These are phyloP conservation scores for Hypoxylon fragiforme DNA, from an alignment of 495 filamentous ascomycete genomes.

Conservation along the genomic window DNA sequence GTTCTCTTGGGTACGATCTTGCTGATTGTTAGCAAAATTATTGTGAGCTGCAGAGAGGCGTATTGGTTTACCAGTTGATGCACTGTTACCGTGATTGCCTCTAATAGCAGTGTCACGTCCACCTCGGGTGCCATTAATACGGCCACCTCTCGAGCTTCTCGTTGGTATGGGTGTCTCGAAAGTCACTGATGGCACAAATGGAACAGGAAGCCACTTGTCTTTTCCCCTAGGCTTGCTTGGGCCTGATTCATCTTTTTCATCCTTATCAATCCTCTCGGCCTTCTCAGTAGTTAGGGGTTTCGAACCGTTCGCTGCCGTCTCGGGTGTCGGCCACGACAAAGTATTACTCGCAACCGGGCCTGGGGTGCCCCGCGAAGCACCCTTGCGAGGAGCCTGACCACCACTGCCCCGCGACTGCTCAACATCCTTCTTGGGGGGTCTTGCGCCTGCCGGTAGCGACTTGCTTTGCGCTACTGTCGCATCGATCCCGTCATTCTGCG, in stretches of 20 bases:
- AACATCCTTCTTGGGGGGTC: slow-evolving; percentile 53
- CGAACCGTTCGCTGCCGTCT: slow-evolving; percentile 66
- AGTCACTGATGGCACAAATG: slow-evolving; percentile 75
- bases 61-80: slow-evolving; percentile 20
- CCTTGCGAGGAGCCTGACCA: slow-evolving; percentile 46
- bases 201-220: slow-evolving; percentile 72
- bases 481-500: slow-evolving; percentile 33
- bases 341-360: slow-evolving; percentile 72
- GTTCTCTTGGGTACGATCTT: slow-evolving; percentile 34
- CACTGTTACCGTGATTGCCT: slow-evolving; percentile 28
- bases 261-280: slow-evolving; percentile 65
- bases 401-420: slow-evolving; percentile 53
- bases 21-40: slow-evolving; percentile 7
- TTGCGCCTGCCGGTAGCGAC: slow-evolving; percentile 38
- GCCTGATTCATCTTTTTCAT: slow-evolving; percentile 64
- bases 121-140: slow-evolving; percentile 59
- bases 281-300: slow-evolving; percentile 49
- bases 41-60: not conserved
- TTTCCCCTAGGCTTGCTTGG: slow-evolving; percentile 62
- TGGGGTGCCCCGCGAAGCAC: slow-evolving; percentile 50
- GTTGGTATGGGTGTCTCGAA: slow-evolving; percentile 79
- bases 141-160: slow-evolving; percentile 61
- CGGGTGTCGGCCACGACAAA: slow-evolving; percentile 86
- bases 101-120: slow-evolving; percentile 46
- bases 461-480: slow-evolving; percentile 4